phyloP scores from a whole-genome alignment of 208 protist genomes.

The Trypanosoma conorhini region DNA sequence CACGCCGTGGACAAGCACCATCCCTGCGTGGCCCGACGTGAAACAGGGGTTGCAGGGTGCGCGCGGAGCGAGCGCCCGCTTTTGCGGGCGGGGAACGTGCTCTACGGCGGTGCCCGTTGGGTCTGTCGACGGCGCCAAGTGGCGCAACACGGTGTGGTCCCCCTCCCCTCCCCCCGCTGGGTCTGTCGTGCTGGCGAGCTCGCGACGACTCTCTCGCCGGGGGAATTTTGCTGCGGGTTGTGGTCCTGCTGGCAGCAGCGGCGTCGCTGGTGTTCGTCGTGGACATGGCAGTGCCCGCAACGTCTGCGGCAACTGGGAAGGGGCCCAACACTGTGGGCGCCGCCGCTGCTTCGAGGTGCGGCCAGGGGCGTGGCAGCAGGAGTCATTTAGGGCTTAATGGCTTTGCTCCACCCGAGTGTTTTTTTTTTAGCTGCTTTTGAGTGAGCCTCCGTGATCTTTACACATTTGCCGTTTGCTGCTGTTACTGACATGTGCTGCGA shows the following conservation, averaged over 20 bases:
- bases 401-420: neutral
- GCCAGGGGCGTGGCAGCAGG: constrained; percentile 76
- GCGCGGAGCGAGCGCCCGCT: neutral
- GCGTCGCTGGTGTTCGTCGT: no score
- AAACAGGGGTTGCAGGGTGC: constrained; percentile 6
- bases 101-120: no score
- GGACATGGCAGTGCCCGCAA: no score
- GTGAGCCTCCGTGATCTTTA: neutral
- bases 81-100: neutral
- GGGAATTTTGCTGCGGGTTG: no score
- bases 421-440: neutral
- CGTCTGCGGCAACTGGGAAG: neutral
- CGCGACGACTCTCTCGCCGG: no score
- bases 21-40: neutral
- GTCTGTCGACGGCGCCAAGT: no score
- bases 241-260: no score
- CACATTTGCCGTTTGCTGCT: no score
- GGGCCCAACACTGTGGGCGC: constrained; percentile 66
- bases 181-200: no score
- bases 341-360: constrained; percentile 62
- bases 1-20: constrained; percentile 3
- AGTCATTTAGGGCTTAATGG: constrained; percentile 30
- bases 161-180: no score
- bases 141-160: no score
- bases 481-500: no score